Evolutionary conservation across 2,329 filamentous ascomycete genomes (phyloP).

Genomic region (Colletotrichum lentis): DNA sequence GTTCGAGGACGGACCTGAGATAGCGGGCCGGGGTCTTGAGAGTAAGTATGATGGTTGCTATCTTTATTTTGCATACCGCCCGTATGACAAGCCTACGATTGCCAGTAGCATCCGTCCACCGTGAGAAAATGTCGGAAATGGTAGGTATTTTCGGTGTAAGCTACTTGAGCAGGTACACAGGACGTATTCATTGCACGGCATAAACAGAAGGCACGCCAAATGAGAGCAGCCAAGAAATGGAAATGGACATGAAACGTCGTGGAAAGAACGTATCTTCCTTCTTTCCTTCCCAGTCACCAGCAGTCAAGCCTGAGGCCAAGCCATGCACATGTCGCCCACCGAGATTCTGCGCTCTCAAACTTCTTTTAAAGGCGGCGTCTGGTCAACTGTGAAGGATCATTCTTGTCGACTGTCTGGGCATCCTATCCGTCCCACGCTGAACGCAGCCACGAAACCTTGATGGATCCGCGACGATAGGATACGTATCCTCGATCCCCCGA

Average conservation of each 20-base stretch:
- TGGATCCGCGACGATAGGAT: background rate
- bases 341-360: conserved; percentile 2
- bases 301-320: conserved; percentile 1
- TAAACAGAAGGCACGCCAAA: too few relatives aligned
- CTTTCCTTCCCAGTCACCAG: conserved; percentile 5
- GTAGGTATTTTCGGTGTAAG: too few relatives aligned
- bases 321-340: background rate
- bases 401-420: conserved; percentile 3
- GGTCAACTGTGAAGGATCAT: background rate
- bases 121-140: too few relatives aligned
- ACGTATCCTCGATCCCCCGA: background rate
- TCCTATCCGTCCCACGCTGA: conserved; percentile 16
- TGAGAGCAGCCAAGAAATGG: too few relatives aligned
- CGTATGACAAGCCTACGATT: conserved; percentile 6
- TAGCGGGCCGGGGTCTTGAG: background rate
- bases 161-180: too few relatives aligned
- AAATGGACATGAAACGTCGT: background rate
- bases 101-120: background rate
- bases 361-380: background rate
- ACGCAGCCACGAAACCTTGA: conserved; percentile 11
- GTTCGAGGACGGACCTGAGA: conserved; percentile 12
- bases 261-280: background rate
- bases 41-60: conserved; percentile 4
- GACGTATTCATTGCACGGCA: too few relatives aligned
- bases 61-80: conserved; percentile 19